These are phyloP conservation scores for Chenopodium album DNA, from an alignment of 148 eudicot species.

Conservation along the genomic window DNA sequence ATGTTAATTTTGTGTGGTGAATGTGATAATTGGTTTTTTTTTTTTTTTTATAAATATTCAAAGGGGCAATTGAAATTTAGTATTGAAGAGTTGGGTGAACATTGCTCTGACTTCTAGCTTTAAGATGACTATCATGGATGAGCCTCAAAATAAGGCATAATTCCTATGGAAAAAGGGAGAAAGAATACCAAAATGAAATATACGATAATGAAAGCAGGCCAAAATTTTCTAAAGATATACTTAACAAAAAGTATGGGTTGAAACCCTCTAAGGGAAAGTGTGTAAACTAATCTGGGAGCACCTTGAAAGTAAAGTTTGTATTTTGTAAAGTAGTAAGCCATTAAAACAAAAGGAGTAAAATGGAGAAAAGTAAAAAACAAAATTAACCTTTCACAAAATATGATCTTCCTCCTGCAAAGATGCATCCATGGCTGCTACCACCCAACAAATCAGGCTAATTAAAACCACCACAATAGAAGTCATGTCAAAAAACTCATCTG, in stretches of 20 bases:
- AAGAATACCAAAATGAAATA: too few relatives aligned
- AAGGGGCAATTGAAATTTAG: neutral
- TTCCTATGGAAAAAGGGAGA: too few relatives aligned
- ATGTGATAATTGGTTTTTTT: neutral
- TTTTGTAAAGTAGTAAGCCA: too few relatives aligned
- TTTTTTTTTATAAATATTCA: neutral
- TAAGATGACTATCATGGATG: too few relatives aligned
- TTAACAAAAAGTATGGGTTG: too few relatives aligned
- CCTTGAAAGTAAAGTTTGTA: too few relatives aligned
- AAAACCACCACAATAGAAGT: neutral
- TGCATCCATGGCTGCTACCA: neutral
- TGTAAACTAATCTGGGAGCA: too few relatives aligned
- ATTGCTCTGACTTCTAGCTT: neutral
- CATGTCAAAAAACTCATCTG: neutral
- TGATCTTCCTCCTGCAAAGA: neutral
- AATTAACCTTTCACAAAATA: neutral
- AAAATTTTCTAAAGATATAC: too few relatives aligned
- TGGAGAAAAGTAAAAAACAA: neutral
- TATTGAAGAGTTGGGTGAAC: neutral
- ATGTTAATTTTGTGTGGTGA: neutral
- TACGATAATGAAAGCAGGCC: too few relatives aligned
- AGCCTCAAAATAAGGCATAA: too few relatives aligned
- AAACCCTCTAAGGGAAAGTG: too few relatives aligned
- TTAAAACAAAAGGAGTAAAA: neutral
- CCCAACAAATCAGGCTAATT: neutral